Evolutionary conservation across 2,329 filamentous ascomycete species (phyloP).

Genomic region (Aspergillus brasiliensis): DNA sequence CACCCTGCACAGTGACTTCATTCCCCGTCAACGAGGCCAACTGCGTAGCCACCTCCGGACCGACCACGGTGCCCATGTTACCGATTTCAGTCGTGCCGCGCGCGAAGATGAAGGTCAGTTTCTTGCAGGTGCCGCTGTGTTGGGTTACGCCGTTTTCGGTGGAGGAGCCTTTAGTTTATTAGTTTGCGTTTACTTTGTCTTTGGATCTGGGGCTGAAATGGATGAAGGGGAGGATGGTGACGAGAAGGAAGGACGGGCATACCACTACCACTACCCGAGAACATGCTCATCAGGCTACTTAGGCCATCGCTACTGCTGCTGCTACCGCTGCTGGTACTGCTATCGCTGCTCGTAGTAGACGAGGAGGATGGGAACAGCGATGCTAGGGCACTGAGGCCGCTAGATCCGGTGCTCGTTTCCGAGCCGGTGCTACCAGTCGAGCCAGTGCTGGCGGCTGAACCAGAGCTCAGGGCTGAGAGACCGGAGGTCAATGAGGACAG

Average conservation of each 20-base stretch:
- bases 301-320: neutral
- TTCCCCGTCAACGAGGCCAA: constrained; percentile 27
- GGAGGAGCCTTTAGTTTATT: constrained; percentile 22
- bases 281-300: neutral
- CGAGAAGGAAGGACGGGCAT: neutral
- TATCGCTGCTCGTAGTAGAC: neutral
- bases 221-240: neutral
- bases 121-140: constrained; percentile 43
- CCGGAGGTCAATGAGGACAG: constrained; percentile 10
- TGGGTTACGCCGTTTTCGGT: constrained; percentile 44
- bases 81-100: constrained; percentile 46
- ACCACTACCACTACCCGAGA: neutral
- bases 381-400: constrained; percentile 15
- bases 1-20: constrained; percentile 36
- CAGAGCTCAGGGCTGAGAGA: neutral
- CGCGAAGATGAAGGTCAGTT: constrained; percentile 48
- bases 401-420: neutral
- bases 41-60: constrained; percentile 37
- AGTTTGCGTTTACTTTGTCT: constrained; percentile 8
- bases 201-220: neutral
- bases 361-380: constrained; percentile 14
- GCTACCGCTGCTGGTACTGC: neutral
- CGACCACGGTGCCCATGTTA: constrained; percentile 47
- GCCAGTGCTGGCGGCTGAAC: neutral
- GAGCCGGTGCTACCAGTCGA: neutral